Conservation (phyloP, 2,329 filamentous ascomycete genomes). For the Colletotrichum ledebouriae region DNA sequence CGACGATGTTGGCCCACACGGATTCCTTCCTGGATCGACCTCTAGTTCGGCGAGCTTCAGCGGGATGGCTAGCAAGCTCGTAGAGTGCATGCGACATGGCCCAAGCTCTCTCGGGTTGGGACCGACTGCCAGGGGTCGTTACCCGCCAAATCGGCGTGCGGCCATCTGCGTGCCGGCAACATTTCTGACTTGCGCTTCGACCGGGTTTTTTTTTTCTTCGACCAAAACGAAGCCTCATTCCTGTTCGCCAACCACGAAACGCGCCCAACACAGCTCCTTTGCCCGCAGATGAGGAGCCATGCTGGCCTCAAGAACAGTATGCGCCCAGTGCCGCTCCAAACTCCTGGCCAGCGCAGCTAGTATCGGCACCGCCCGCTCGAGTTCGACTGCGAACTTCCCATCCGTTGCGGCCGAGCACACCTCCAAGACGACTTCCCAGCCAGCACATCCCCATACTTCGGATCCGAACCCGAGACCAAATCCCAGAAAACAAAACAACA, state of each 20-base stretch:
- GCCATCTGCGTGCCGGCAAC: constrained; percentile 7
- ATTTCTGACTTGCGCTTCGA: constrained; percentile 16
- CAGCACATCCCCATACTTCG: background rate
- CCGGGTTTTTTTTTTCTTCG: constrained; percentile 6
- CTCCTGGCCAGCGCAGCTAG: constrained; percentile 30
- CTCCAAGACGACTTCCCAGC: constrained; percentile 13
- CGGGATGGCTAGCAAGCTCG: too few species aligned
- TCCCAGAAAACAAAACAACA: background rate
- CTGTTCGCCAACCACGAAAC: constrained; percentile 11
- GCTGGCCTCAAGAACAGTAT: constrained; percentile 52
- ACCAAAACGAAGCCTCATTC: background rate
- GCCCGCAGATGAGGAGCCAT: constrained; percentile 44
- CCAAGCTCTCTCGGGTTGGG: constrained; percentile 22
- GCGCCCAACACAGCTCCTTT: background rate
- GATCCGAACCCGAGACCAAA: background rate
- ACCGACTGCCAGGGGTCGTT: constrained; percentile 8
- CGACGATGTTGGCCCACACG: too few species aligned
- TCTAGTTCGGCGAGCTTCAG: too few species aligned
- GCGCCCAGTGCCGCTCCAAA: constrained; percentile 50
- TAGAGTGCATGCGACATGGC: background rate
- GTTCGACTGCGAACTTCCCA: constrained; percentile 36
- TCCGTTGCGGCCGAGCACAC: constrained; percentile 21
- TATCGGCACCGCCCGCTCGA: constrained; percentile 19
- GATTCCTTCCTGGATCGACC: too few species aligned
- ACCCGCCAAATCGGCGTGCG: constrained; percentile 28